Percentiles rank a stretch among this genome's conserved stretches.
Evolutionary conservation across 2,329 filamentous ascomycete species (phyloP).

Genomic region (Plenodomus lindquistii): DNA sequence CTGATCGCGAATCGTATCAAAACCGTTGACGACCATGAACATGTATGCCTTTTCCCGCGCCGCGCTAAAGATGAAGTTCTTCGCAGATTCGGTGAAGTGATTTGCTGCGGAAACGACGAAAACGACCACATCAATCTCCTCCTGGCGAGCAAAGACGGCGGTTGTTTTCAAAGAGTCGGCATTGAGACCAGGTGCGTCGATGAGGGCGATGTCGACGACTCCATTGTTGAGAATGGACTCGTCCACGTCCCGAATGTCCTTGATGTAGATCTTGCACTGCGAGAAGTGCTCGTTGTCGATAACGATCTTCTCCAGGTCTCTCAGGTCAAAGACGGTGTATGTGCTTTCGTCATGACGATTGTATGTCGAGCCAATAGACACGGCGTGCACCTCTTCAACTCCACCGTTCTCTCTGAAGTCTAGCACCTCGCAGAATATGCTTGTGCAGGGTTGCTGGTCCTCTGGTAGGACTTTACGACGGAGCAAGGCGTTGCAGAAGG

Average conservation of each 20-base stretch:
- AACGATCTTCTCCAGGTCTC: constrained; percentile 85
- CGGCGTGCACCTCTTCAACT: constrained; percentile 92
- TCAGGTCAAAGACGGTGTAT: constrained; percentile 81
- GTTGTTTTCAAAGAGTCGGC: constrained; percentile 96
- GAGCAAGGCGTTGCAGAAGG: constrained; percentile 96
- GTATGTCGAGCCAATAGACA: constrained; percentile 79
- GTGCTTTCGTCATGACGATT: constrained; percentile 91
- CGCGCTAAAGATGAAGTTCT: constrained; percentile 94
- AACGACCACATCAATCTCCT: constrained; percentile 98
- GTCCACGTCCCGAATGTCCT: constrained; percentile 84
- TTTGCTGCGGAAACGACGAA: constrained; percentile 98
- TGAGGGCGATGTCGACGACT: constrained; percentile 95
- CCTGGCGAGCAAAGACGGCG: constrained; percentile 92
- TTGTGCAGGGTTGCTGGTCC: constrained; percentile 96
- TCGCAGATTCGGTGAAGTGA: constrained; percentile 96
- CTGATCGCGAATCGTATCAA: constrained; percentile 91
- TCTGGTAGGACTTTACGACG: constrained; percentile 91
- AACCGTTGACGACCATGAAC: constrained; percentile 98
- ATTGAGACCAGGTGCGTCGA: constrained; percentile 94
- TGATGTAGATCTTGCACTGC: constrained; percentile 96
- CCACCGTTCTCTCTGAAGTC: constrained; percentile 89
- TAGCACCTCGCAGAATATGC: constrained; percentile 96
- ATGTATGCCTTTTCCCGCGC: constrained; percentile 98
- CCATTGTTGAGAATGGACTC: constrained; percentile 96
- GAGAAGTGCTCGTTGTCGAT: constrained; percentile 85